Conservation (phyloP, 1,284 basidiomycete genomes). For the Boletellus deceptivus region DNA sequence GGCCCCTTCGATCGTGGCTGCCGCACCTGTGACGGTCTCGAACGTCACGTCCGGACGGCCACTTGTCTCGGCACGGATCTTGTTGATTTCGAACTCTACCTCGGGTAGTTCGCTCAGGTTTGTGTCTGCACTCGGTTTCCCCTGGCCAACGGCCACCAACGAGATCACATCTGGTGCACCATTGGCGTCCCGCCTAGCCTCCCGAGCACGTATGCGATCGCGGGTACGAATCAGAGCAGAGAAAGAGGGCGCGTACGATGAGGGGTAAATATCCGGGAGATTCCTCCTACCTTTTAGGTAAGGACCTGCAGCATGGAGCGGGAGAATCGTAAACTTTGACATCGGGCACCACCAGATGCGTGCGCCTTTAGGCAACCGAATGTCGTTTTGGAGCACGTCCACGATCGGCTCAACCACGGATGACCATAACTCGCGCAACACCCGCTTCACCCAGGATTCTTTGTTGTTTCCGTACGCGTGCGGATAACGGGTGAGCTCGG, state of each 20-base stretch:
- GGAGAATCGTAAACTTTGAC: not conserved
- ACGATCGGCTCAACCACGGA: not conserved
- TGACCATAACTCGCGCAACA: not conserved
- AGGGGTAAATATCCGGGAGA: not conserved
- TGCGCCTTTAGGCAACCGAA: not conserved
- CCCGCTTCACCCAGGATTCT: not conserved
- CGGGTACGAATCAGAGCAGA: not conserved
- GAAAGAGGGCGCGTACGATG: constrained; percentile 1
- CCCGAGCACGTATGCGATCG: not conserved
- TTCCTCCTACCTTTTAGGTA: not conserved
- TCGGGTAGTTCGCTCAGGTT: not conserved
- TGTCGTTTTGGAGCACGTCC: not conserved
- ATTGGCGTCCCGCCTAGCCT: too few species aligned
- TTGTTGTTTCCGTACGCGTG: not conserved
- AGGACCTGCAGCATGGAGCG: not conserved
- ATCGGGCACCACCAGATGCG: not conserved
- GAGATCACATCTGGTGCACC: not conserved
- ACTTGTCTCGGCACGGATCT: not conserved
- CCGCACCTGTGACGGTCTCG: not conserved
- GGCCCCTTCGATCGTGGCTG: constrained; percentile 1
- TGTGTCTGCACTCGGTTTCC: not conserved
- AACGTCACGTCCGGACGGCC: not conserved
- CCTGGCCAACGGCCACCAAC: constrained; percentile 1
- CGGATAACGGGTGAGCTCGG: not conserved
- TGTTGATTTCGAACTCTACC: not conserved